A percentile compares a stretch with the other conserved stretches of the same genome.
Evolutionary conservation across 2,329 filamentous ascomycete genomes (phyloP).

Genomic region (Penicillium brevicompactum): DNA sequence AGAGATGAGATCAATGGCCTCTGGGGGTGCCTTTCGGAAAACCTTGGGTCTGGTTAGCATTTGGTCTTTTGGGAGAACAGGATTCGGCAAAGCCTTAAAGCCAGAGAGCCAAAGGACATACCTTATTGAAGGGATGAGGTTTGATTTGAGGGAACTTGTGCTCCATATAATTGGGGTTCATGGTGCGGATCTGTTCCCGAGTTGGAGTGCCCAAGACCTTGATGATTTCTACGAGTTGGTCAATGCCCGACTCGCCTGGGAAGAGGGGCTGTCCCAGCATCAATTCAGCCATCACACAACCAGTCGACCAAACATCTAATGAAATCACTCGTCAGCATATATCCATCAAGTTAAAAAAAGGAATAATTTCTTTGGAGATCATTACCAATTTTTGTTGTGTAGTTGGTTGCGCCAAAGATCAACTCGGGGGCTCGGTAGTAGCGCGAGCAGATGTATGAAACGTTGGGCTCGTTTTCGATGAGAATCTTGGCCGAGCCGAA

Average conservation of each 20-base stretch:
- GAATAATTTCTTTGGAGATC: slow-evolving; percentile 9
- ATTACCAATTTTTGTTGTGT: slow-evolving; percentile 99
- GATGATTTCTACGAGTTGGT: slow-evolving; percentile 98
- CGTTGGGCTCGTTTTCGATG: slow-evolving; percentile 97
- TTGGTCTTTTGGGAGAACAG: too few relatives aligned
- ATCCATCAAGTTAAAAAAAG: neutral
- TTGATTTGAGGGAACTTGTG: slow-evolving; percentile 99
- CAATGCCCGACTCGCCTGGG: slow-evolving; percentile 96
- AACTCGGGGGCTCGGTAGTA: slow-evolving; percentile 98
- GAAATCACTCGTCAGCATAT: neutral
- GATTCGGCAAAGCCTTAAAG: neutral
- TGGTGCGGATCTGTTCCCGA: slow-evolving; percentile 96
- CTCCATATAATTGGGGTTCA: slow-evolving; percentile 99
- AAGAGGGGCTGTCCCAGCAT: slow-evolving; percentile 98
- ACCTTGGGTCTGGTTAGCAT: slow-evolving; percentile 57
- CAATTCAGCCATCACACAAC: slow-evolving; percentile 98
- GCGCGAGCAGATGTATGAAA: slow-evolving; percentile 98
- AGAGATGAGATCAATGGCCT: slow-evolving; percentile 93
- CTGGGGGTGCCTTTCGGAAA: slow-evolving; percentile 91
- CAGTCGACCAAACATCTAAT: slow-evolving; percentile 97
- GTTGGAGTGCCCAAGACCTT: slow-evolving; percentile 97
- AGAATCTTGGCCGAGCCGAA: slow-evolving; percentile 99
- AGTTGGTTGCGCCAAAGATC: slow-evolving; percentile 98
- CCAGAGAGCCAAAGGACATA: slow-evolving; percentile 30
- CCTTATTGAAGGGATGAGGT: slow-evolving; percentile 97